Conservation (phyloP, 768 basidiomycete genomes). For the Amanita brunnescens region DNA sequence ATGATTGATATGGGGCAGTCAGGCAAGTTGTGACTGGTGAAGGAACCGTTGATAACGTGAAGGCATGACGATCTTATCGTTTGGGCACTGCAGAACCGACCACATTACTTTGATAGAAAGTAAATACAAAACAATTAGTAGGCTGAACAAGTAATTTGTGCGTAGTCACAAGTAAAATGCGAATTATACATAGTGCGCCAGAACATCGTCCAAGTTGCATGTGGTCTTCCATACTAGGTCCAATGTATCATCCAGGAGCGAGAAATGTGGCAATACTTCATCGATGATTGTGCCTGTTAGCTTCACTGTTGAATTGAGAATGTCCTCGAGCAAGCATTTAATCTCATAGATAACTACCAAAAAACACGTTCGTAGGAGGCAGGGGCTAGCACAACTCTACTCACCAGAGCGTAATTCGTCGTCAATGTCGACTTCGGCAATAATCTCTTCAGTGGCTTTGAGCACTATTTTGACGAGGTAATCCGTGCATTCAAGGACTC, state of each 20-base stretch:
- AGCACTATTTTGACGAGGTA: slow-evolving; percentile 42
- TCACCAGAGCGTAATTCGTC: slow-evolving; percentile 33
- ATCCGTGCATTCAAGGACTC: slow-evolving; percentile 35
- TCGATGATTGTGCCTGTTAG: slow-evolving; percentile 39
- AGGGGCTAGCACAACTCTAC: slow-evolving; percentile 14
- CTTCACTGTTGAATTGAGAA: slow-evolving; percentile 42
- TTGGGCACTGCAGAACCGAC: too few relatives aligned
- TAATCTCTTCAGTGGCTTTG: background rate
- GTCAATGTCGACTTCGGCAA: slow-evolving; percentile 41
- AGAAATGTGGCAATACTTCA: slow-evolving; percentile 19
- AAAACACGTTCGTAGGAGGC: slow-evolving; percentile 2
- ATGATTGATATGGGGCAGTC: too few relatives aligned
- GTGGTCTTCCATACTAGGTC: slow-evolving; percentile 18
- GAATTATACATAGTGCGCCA: slow-evolving; percentile 21
- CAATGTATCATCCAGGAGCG: slow-evolving; percentile 23
- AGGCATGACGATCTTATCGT: too few relatives aligned
- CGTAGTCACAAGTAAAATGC: slow-evolving; percentile 11
- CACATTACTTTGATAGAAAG: slow-evolving; percentile 17
- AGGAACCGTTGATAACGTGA: too few relatives aligned
- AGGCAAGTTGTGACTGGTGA: too few relatives aligned
- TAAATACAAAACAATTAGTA: slow-evolving; percentile 7
- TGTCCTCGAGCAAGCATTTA: slow-evolving; percentile 49
- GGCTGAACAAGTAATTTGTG: slow-evolving; percentile 14
- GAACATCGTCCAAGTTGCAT: slow-evolving; percentile 21
- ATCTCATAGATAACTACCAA: slow-evolving; percentile 44